Base-by-base conservation (phyloP, 176 grass and related monocot species). In the Zoysia pacifica region DNA sequence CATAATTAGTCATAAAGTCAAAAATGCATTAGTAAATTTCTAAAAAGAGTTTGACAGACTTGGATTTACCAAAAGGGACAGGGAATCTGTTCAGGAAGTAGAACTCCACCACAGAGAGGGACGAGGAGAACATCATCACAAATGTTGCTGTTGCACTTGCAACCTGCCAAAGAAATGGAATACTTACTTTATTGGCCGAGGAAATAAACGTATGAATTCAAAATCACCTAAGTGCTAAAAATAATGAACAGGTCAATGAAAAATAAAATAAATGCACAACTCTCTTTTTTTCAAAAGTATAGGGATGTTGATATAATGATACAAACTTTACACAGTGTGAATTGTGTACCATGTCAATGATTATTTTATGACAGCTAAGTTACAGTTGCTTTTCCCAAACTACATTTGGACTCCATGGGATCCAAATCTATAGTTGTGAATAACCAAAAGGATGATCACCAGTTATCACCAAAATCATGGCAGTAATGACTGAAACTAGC, bases 81-180 rank as follows among this genome's bases (percentile, higher is more conserved):
- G 97, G 97, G 72, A 99, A 99, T 89, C 93, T 90, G 43, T 75
- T 15, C 7, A 99, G 79, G 45, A 99, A 91, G 88, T 93, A 96
- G 45, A 99, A 99, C 80, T 99, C 97, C 38, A 96, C 90, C 54
- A 99, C 97, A 1, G 97, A 99, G 18, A 99, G 90, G 28, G 93
- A 99, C 5, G 97, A 99, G 52, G 97, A 99, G 86, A 99, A 99
- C 97, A 99, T 99, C 97, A 99, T 99, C 53, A 99, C 97, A 20
- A 99, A 99, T 79, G 97, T 99, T 49, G 97, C 90, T 77, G 93
- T 99, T 48, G 93, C 96, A 84, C 96, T 99, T 65, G 93, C 97
- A 68, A 99, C 97, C 97, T 99, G 59, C 20, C 37, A 78, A 35
- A 66, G 43, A 28, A 86, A 67, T 36, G 58, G 0, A 19, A 73